Conservation (phyloP, 2,329 filamentous ascomycete genomes). For the Curvularia sp. region DNA sequence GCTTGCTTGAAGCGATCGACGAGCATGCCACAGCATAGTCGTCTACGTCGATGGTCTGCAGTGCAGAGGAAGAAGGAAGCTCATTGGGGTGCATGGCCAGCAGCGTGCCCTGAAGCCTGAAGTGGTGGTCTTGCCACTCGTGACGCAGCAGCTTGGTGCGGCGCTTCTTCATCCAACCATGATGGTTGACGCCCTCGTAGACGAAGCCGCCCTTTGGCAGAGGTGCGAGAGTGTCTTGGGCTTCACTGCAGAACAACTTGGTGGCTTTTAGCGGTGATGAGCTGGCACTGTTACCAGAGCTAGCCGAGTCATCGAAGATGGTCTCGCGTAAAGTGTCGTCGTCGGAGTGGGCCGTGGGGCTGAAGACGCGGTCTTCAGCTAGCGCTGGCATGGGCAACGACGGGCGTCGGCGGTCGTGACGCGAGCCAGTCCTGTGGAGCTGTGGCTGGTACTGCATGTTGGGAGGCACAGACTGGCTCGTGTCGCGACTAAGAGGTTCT, state of each 20-base stretch:
- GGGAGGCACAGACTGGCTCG: constrained; percentile 89
- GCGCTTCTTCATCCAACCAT: constrained; percentile 93
- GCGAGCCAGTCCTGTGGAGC: constrained; percentile 56
- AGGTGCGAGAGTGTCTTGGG: constrained; percentile 33
- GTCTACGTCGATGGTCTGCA: constrained; percentile 85
- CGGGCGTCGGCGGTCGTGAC: constrained; percentile 63
- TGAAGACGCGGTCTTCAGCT: constrained; percentile 66
- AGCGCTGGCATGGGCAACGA: constrained; percentile 75
- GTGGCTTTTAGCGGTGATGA: constrained; percentile 45
- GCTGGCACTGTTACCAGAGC: constrained; percentile 32
- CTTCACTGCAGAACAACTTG: constrained; percentile 31
- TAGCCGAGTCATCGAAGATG: constrained; percentile 38
- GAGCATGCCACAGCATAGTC: constrained; percentile 89
- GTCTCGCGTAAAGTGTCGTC: constrained; percentile 45
- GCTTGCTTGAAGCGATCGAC: constrained; percentile 77
- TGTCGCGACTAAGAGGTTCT: constrained; percentile 77
- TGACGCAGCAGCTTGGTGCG: constrained; percentile 87
- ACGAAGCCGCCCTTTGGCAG: constrained; percentile 48
- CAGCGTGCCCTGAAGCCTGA: constrained; percentile 72
- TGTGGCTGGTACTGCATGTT: constrained; percentile 80
- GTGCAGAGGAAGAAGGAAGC: constrained; percentile 65
- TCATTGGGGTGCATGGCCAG: constrained; percentile 71
- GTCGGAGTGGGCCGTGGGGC: constrained; percentile 47
- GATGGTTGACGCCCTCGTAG: constrained; percentile 67
- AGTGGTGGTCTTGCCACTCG: constrained; percentile 93